Percentiles rank a stretch among this genome's conserved stretches.
Evolutionary conservation across 176 grass and related monocot species (phyloP).

Genomic region (Carex myosuroides): DNA sequence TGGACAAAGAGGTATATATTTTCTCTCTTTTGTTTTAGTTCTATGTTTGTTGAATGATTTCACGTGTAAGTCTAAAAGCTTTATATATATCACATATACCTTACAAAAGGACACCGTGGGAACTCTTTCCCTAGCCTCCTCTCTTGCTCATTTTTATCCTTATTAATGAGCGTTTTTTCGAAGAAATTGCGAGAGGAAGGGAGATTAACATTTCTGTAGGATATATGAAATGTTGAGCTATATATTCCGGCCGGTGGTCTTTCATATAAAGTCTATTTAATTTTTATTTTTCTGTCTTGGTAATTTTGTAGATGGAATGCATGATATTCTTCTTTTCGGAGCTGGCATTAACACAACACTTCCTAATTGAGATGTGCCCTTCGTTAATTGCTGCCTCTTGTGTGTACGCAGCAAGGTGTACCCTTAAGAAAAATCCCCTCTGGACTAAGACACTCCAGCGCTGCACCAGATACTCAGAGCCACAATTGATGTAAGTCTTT

Average conservation of each 20-base stretch:
- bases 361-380: constrained; percentile 29
- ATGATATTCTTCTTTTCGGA: constrained; percentile 84
- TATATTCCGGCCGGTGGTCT: too few relatives aligned
- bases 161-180: too few relatives aligned
- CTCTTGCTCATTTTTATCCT: background rate
- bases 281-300: background rate
- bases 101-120: too few relatives aligned
- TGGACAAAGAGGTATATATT: constrained; percentile 45
- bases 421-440: constrained; percentile 53
- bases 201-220: background rate
- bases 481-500: constrained; percentile 43
- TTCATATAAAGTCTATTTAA: background rate
- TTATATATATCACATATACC: background rate
- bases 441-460: constrained; percentile 71
- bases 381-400: constrained; percentile 62
- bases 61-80: background rate
- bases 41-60: constrained; percentile 12
- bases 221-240: background rate
- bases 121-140: too few relatives aligned
- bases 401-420: constrained; percentile 66
- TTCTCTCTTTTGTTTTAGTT: background rate
- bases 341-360: constrained; percentile 55
- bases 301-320: constrained; percentile 48
- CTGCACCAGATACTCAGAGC: constrained; percentile 53
- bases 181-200: too few relatives aligned